Percentiles rank a stretch among this genome's conserved stretches.
These are phyloP conservation scores for Lippia alba DNA, from an alignment of 305 asterid species.

Conservation along the genomic window DNA sequence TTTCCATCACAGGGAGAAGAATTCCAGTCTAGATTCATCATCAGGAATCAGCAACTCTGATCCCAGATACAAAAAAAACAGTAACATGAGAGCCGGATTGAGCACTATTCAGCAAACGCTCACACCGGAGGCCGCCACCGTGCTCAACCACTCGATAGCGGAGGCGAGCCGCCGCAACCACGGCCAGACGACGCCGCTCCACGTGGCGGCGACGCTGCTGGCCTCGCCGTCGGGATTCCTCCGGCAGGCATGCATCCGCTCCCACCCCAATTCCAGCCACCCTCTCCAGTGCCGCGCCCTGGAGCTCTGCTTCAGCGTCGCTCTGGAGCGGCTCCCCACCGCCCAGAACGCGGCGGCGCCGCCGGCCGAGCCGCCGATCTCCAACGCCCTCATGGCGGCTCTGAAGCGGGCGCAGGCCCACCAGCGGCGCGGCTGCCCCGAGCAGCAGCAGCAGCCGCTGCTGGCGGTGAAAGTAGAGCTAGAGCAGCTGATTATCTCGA, in stretches of 20 bases:
- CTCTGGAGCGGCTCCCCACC: slow-evolving; percentile 77
- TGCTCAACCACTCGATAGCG: slow-evolving; percentile 77
- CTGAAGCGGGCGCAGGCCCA: slow-evolving; percentile 91
- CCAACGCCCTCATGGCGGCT: slow-evolving; percentile 92
- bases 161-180: slow-evolving; percentile 86
- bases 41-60: not conserved
- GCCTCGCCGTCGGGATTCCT: slow-evolving; percentile 72
- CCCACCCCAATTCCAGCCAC: slow-evolving; percentile 92
- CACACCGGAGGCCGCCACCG: slow-evolving; percentile 80
- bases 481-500: slow-evolving; percentile 87
- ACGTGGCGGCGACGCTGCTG: slow-evolving; percentile 88
- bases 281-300: slow-evolving; percentile 95
- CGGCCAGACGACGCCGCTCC: slow-evolving; percentile 91
- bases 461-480: slow-evolving; percentile 92
- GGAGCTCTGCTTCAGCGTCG: slow-evolving; percentile 94
- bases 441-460: slow-evolving; percentile 92
- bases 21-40: slow-evolving; percentile 27
- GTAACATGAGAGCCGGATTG: slow-evolving; percentile 82
- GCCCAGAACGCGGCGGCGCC: slow-evolving; percentile 60
- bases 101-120: slow-evolving; percentile 87
- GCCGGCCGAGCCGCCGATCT: slow-evolving; percentile 81
- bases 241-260: slow-evolving; percentile 84
- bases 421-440: slow-evolving; percentile 93
- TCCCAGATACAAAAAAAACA: slow-evolving; percentile 5
- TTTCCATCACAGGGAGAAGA: slow-evolving; percentile 18